A percentile compares a stretch with the other conserved stretches of the same genome.
Conservation (phyloP, 495 filamentous ascomycete genomes). For the Cudoniella acicularis region DNA sequence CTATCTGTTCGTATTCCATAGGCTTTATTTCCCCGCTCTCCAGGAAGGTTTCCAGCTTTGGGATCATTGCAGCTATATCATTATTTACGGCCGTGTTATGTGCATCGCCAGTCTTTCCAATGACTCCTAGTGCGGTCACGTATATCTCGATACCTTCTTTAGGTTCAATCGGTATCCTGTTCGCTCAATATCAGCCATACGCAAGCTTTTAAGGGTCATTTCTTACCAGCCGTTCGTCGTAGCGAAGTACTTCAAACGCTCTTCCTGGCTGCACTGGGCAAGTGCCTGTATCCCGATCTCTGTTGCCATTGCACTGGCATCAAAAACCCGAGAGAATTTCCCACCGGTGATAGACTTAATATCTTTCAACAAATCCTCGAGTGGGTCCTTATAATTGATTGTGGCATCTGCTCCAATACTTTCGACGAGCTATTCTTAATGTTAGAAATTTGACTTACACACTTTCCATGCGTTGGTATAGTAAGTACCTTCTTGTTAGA, state of each 20-base stretch:
- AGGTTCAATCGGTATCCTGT: slow-evolving; percentile 13
- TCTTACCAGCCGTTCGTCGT: slow-evolving; percentile 44
- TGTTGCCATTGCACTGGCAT: slow-evolving; percentile 33
- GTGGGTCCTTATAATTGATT: slow-evolving; percentile 33
- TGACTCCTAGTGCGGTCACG: slow-evolving; percentile 8
- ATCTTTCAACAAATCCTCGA: slow-evolving; percentile 33
- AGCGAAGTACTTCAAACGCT: slow-evolving; percentile 32
- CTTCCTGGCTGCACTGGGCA: slow-evolving; percentile 9
- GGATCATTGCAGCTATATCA: slow-evolving; percentile 13
- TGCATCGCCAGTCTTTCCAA: slow-evolving; percentile 10
- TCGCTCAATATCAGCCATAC: not conserved
- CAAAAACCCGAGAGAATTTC: slow-evolving; percentile 36
- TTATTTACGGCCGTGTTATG: slow-evolving; percentile 5
- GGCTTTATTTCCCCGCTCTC: slow-evolving; percentile 13
- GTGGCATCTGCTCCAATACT: slow-evolving; percentile 36
- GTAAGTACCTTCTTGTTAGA: slow-evolving; percentile 28
- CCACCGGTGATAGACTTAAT: slow-evolving; percentile 35
- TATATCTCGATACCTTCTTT: slow-evolving; percentile 14
- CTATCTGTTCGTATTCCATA: slow-evolving; percentile 19
- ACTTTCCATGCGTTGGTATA: too few species aligned
- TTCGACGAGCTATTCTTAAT: slow-evolving; percentile 25
- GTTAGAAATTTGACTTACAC: too few species aligned
- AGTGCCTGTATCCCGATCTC: slow-evolving; percentile 31
- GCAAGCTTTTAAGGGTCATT: too few species aligned
- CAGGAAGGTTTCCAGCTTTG: slow-evolving; percentile 12